Evolutionary conservation across 2,329 filamentous ascomycete species (phyloP).

Genomic region (Penicillium sp.): DNA sequence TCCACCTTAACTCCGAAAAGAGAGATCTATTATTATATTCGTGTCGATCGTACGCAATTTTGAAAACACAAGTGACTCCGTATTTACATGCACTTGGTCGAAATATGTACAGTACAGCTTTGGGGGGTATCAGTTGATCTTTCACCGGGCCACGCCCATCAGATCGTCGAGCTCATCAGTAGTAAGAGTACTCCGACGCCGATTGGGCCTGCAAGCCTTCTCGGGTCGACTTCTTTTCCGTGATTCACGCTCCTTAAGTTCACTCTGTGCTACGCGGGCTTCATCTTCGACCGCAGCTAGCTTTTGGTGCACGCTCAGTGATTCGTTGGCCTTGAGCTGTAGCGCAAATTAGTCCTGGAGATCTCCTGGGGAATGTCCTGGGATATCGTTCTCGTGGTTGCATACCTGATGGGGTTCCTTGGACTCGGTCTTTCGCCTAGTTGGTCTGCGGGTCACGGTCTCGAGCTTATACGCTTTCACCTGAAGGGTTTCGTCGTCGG

Average conservation of each 20-base stretch:
- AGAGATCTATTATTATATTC: not conserved
- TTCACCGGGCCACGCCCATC: slow-evolving; percentile 32
- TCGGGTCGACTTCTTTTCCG: slow-evolving; percentile 37
- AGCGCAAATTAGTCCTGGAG: slow-evolving; percentile 9
- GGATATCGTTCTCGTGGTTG: not conserved
- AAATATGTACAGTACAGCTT: slow-evolving; percentile 24
- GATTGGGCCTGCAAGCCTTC: slow-evolving; percentile 30
- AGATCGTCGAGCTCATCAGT: slow-evolving; percentile 45
- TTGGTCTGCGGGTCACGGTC: slow-evolving; percentile 30
- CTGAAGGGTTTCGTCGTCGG: slow-evolving; percentile 36
- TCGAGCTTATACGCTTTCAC: slow-evolving; percentile 36
- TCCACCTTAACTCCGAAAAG: slow-evolving; percentile 4
- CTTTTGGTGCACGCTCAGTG: slow-evolving; percentile 43
- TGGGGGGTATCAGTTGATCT: slow-evolving; percentile 17
- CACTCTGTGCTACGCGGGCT: slow-evolving; percentile 40
- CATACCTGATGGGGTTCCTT: slow-evolving; percentile 34
- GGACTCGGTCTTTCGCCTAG: slow-evolving; percentile 29
- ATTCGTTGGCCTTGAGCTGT: slow-evolving; percentile 18
- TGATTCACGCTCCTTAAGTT: slow-evolving; percentile 35
- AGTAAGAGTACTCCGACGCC: slow-evolving; percentile 47
- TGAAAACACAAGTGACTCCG: slow-evolving; percentile 1
- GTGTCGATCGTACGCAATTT: not conserved
- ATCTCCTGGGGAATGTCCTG: not conserved
- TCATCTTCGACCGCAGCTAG: slow-evolving; percentile 46
- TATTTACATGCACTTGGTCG: slow-evolving; percentile 18